A percentile compares a stretch with the other conserved stretches of the same genome.
These are phyloP conservation scores for Erythrobasidium hasegawianum DNA, from an alignment of 1,284 basidiomycete species.

Conservation along the genomic window DNA sequence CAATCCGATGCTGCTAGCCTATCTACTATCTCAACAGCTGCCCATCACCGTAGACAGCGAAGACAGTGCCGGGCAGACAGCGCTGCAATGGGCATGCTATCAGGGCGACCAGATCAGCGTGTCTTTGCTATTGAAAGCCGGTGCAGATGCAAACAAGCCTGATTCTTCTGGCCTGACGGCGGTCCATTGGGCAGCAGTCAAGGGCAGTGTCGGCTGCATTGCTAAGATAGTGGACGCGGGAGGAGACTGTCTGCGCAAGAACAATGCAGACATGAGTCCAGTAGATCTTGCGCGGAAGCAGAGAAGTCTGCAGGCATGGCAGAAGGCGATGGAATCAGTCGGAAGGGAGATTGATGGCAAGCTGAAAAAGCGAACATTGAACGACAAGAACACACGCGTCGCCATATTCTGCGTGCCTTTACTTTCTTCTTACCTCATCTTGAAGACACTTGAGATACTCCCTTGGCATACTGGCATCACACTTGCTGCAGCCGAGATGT, in stretches of 20 bases:
- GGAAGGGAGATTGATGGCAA: conserved; percentile 47
- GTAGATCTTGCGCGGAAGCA: conserved; percentile 92
- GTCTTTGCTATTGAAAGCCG: conserved; percentile 81
- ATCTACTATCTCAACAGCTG: conserved; percentile 73
- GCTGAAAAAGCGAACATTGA: conserved; percentile 35
- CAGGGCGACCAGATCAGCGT: conserved; percentile 96
- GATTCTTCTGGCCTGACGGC: conserved; percentile 84
- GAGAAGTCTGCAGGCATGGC: conserved; percentile 82
- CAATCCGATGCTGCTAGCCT: conserved; percentile 87
- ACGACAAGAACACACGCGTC: conserved; percentile 64
- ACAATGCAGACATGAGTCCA: conserved; percentile 79
- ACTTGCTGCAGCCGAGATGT: conserved; percentile 77
- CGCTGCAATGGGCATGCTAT: conserved; percentile 98
- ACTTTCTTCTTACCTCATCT: conserved; percentile 73
- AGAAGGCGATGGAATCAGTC: conserved; percentile 79
- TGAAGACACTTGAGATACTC: conserved; percentile 68
- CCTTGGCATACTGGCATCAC: conserved; percentile 86
- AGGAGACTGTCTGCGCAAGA: conserved; percentile 74
- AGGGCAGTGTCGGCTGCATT: conserved; percentile 82
- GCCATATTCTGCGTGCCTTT: conserved; percentile 78
- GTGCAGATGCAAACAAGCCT: conserved; percentile 68
- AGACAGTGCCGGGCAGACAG: conserved; percentile 88
- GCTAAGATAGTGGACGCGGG: conserved; percentile 78
- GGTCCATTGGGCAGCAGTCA: conserved; percentile 97
- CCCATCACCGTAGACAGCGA: conserved; percentile 80